Conservation (phyloP, 306 rosid species). For the Malus domestica region DNA sequence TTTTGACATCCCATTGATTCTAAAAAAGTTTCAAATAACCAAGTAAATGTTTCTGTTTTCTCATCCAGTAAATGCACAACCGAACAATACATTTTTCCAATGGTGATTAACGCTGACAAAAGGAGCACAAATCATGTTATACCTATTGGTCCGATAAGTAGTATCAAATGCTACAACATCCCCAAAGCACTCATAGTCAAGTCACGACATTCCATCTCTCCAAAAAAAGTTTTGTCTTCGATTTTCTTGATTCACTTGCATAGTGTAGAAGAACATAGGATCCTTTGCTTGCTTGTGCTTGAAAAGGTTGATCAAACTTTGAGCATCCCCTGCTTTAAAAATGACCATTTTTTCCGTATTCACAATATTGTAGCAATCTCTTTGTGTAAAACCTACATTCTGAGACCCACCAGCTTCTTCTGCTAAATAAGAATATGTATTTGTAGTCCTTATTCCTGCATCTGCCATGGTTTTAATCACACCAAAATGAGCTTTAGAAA, state of each 20-base stretch:
- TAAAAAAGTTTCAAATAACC: not conserved
- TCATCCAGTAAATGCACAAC: too few relatives aligned
- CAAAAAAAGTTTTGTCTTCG: not conserved
- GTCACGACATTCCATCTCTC: not conserved
- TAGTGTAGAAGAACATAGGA: not conserved
- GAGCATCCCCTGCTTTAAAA: not conserved
- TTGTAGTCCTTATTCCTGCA: not conserved
- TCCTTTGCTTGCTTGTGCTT: not conserved
- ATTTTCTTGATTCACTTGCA: not conserved
- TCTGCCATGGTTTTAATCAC: not conserved
- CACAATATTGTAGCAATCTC: not conserved
- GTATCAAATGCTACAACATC: too few relatives aligned
- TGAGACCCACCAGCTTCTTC: not conserved
- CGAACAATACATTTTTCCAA: too few relatives aligned
- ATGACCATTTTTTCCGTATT: not conserved
- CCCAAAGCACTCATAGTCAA: not conserved
- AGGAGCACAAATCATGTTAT: too few relatives aligned
- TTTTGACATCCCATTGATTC: too few relatives aligned
- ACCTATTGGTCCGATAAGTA: too few relatives aligned
- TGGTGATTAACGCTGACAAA: too few relatives aligned
- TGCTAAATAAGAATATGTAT: not conserved
- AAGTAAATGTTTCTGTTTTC: too few relatives aligned
- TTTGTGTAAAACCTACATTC: not conserved
- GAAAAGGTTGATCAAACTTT: not conserved
- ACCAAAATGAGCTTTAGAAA: not conserved